These are phyloP conservation scores for Anisogramma anomala DNA, from an alignment of 2,329 filamentous ascomycete genomes.

Conservation along the genomic window DNA sequence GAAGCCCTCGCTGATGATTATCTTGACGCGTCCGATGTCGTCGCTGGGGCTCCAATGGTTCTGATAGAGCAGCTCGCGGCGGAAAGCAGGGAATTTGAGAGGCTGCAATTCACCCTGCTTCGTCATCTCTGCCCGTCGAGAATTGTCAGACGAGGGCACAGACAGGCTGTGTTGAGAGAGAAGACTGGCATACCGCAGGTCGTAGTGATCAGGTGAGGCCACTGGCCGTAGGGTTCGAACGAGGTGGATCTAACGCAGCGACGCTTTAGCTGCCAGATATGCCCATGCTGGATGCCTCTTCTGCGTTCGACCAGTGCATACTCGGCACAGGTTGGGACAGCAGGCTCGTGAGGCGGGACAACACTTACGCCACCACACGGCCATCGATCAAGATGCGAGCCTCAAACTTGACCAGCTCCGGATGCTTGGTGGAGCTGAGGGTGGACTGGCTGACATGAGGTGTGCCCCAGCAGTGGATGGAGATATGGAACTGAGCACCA, in stretches of 20 bases:
- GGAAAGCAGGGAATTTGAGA: conserved; percentile 65
- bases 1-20: conserved; percentile 66
- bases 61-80: conserved; percentile 56
- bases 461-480: conserved; percentile 61
- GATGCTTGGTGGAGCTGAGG: conserved; percentile 42
- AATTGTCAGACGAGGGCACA: background rate
- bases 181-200: conserved; percentile 27
- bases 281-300: too few relatives aligned
- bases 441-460: conserved; percentile 48
- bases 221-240: conserved; percentile 38
- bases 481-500: conserved; percentile 55
- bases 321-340: too few relatives aligned
- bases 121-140: conserved; percentile 30
- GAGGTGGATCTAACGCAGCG: conserved; percentile 37
- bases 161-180: conserved; percentile 2
- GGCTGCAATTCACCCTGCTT: conserved; percentile 46
- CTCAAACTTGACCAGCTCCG: conserved; percentile 50
- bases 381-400: conserved; percentile 61
- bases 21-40: conserved; percentile 60
- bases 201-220: conserved; percentile 39
- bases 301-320: too few relatives aligned
- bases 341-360: too few relatives aligned
- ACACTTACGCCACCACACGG: conserved; percentile 47
- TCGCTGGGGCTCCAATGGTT: conserved; percentile 62
- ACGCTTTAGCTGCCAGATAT: background rate